These are phyloP conservation scores for Fragilariopsis cylindrus DNA, from an alignment of 108 stramenopile species.

Conservation along the genomic window DNA sequence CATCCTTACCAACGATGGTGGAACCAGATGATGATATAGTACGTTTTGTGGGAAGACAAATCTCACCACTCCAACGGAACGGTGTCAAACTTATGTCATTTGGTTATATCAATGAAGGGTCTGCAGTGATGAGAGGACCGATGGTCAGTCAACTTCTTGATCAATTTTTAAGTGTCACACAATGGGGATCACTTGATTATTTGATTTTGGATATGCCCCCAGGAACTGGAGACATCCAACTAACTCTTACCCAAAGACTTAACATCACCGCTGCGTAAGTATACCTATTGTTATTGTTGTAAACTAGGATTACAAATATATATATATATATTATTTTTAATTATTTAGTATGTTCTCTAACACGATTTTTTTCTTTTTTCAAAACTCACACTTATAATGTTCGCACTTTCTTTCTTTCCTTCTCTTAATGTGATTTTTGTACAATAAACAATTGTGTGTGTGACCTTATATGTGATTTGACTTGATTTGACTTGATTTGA, in stretches of 20 bases:
- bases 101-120: conserved; percentile 86
- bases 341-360: background rate
- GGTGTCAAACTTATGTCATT: conserved; percentile 88
- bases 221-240: conserved; percentile 97
- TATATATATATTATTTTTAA: background rate
- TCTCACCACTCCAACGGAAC: conserved; percentile 76
- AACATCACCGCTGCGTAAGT: conserved; percentile 83
- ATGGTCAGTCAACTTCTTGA: conserved; percentile 91
- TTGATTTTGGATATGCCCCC: conserved; percentile 98
- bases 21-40: conserved; percentile 74
- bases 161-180: conserved; percentile 90
- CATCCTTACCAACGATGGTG: conserved; percentile 86
- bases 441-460: too few relatives aligned
- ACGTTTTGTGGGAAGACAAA: conserved; percentile 76
- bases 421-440: too few relatives aligned
- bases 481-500: too few relatives aligned
- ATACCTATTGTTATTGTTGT: background rate
- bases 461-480: too few relatives aligned
- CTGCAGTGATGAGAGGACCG: conserved; percentile 88
- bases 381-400: background rate
- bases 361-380: background rate
- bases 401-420: too few relatives aligned
- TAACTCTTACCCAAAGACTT: conserved; percentile 92
- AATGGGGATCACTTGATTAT: conserved; percentile 97
- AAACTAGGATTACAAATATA: background rate